Conservation (phyloP, 1,284 basidiomycete genomes). For the Megacollybia platyphylla region DNA sequence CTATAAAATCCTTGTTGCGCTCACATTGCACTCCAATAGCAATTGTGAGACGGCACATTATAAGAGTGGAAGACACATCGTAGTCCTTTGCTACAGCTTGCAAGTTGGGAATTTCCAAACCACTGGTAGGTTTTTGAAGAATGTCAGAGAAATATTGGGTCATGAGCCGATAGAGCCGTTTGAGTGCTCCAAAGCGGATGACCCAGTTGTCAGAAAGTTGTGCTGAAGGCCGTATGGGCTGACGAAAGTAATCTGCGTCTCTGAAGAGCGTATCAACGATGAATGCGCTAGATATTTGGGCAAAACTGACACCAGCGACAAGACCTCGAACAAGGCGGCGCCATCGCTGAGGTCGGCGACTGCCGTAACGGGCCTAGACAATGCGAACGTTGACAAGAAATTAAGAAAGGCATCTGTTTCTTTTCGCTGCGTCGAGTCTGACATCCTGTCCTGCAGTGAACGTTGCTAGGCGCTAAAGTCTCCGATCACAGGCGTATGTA, state of each 20-base stretch:
- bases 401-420: constrained; percentile 68
- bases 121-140: constrained; percentile 58
- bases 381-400: constrained; percentile 64
- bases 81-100: constrained; percentile 73
- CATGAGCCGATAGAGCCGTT: constrained; percentile 77
- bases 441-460: constrained; percentile 16
- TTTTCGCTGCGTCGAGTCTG: constrained; percentile 33
- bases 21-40: constrained; percentile 89
- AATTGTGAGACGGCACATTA: constrained; percentile 77
- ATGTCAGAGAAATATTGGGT: constrained; percentile 79
- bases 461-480: too few species aligned
- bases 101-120: constrained; percentile 69
- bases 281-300: neutral
- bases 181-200: constrained; percentile 71
- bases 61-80: constrained; percentile 51
- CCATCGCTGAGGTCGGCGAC: constrained; percentile 67
- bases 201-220: constrained; percentile 81
- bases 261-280: constrained; percentile 22
- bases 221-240: constrained; percentile 36
- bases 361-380: constrained; percentile 45
- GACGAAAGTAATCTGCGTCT: constrained; percentile 70
- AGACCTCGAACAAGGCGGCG: constrained; percentile 55
- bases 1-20: constrained; percentile 72
- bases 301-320: constrained; percentile 50
- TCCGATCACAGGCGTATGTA: too few species aligned